A percentile compares a stretch with the other conserved stretches of the same genome.
These are phyloP conservation scores for Termitomyces sp. DNA, from an alignment of 768 basidiomycete species.

Conservation along the genomic window DNA sequence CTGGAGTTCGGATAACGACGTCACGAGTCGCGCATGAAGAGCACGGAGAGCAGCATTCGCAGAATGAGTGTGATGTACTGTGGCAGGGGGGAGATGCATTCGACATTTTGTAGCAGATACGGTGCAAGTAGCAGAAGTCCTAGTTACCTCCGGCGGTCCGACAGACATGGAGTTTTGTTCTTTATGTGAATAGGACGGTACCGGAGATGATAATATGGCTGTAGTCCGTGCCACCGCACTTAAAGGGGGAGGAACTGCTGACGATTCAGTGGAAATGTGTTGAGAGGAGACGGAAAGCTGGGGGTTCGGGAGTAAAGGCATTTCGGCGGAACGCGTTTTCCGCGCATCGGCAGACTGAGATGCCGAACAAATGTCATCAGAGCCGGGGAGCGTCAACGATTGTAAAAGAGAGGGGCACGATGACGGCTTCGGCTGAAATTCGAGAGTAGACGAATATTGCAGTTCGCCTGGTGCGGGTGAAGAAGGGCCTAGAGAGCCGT, in stretches of 20 bases:
- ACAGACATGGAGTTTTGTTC: background rate
- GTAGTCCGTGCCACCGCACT: background rate
- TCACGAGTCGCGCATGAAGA: constrained; percentile 17
- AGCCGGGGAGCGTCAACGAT: constrained; percentile 9
- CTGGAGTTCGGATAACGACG: constrained; percentile 16
- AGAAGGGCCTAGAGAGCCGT: constrained; percentile 15
- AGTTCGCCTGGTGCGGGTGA: constrained; percentile 13
- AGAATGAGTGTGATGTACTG: constrained; percentile 1
- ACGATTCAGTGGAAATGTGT: background rate
- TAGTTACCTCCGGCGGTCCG: background rate
- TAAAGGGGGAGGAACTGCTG: background rate
- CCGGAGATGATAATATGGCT: background rate
- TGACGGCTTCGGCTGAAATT: constrained; percentile 7
- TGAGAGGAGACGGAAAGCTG: background rate
- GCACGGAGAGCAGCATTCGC: constrained; percentile 14
- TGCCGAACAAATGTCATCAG: background rate
- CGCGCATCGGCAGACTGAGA: background rate
- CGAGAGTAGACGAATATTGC: constrained; percentile 4
- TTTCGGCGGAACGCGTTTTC: background rate
- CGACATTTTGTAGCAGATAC: background rate
- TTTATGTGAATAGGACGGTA: background rate
- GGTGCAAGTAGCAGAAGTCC: background rate
- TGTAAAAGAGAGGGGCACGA: constrained; percentile 16
- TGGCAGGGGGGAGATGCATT: background rate
- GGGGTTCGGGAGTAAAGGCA: too few species aligned